Evolutionary conservation across 2,329 filamentous ascomycete species (phyloP), one percentile per base, ranked within the genome.

Genomic region (Verticillium dahliae): DNA sequence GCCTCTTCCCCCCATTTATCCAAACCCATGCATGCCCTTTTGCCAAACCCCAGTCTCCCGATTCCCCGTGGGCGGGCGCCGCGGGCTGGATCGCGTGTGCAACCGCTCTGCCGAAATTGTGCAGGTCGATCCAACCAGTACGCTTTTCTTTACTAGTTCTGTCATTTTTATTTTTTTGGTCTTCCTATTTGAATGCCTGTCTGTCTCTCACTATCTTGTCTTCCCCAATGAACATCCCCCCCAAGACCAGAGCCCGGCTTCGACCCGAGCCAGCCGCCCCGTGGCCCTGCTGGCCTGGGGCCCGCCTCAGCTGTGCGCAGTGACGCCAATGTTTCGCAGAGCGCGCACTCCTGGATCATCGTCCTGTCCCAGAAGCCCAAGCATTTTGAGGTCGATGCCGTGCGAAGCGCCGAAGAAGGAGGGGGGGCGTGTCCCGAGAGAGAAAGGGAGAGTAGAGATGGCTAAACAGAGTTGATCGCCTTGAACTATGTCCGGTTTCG

Each of bases 401-500:
- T 52, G 45, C 18, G 11, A 52, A 18, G 45, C 15, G 27, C 27
- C 27, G 27, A 31, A 4, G 27, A 31, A 31, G 27, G 6, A 50
- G 18, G 45, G 45, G 45, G 45, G 45, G 45, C 2, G 45, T 22
- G 45, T 6, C 7, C 3, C 45, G 45, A 52, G n/a, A 37, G 35
- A 15, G 18, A 35, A 39, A 57, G 14, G 18, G 6, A n/a, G 7
- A 55, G 10, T 31, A 31, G 27, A 31, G 27, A 31, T 31, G 27
- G 4, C 27, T 4, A n/a, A 38, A 41, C 60, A 58, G 41, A 55
- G 11, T n/a, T 34, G 33, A 22, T 18, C 41, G 60, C 55, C 56
- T 52, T 22, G 38, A 60, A 52, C n/a, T 56, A 58, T 62, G 58
- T 60, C 58, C 56, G 50, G 2, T 31, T 52, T 54, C 27, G 22